Evolutionary conservation across 768 basidiomycete genomes (phyloP), one percentile per base, ranked within the genome.

Genomic region (Tricholoma flavovirens): DNA sequence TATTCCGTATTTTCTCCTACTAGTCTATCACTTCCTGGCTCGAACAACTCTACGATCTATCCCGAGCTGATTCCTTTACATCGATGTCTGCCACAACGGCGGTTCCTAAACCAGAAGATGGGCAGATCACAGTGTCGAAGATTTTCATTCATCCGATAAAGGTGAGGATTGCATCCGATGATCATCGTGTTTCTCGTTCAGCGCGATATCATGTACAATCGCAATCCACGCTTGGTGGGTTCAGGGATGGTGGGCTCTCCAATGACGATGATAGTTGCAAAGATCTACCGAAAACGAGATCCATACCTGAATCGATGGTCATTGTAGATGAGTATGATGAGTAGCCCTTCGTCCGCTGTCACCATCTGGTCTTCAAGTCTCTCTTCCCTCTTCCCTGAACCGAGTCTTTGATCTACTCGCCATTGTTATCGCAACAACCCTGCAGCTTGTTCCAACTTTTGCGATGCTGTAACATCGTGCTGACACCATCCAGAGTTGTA

Each of bases 71-170:
- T 32, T 32, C 30, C 9, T 32, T 8, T 5, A 32, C 30, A 32
- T 32, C 30, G 30, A 32, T 8, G 30, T 32, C 30, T 32, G 7
- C 6, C 30, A 32, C 30, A 11, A 42, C 21, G 40, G 4, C 7
- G 11, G 40, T 42, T 42, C 40, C 33, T 40, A 63, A 54, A 51
- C 64, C 61, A 22, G 49, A 51, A 49, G 63, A 70, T 52, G 71
- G 69, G 19, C 60, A 70, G 24, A 72, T 78, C 14, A 73, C 64
- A 11, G 80, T 87, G 21, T 76, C 80, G 0, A 83, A 80, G 65
- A 79, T 88, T 19, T 59, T 86, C 33, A 62, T 88, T 2, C 86
- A 88, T 63, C 86, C 86, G 38, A 83, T 88, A 70, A 88, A 88
- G 76, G 86, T 81, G 46, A 59, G 67, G 58, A 36, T 11, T 15